These are phyloP conservation scores for Orbilia brochopaga DNA, from an alignment of 2,329 filamentous ascomycete species.

Conservation along the genomic window DNA sequence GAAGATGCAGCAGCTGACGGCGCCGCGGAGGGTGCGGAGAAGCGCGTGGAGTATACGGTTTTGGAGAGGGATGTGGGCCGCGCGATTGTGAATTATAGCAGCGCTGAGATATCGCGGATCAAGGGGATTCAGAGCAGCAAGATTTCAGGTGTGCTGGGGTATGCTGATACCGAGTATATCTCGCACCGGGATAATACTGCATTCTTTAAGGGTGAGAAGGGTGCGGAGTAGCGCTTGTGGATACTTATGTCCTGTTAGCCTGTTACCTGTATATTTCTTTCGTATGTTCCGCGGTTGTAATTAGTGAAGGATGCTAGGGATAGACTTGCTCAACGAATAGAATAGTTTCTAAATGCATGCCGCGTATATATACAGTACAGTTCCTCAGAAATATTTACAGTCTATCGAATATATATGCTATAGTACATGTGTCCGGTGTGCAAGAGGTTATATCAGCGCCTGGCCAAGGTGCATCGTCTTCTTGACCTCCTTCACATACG, in stretches of 20 bases:
- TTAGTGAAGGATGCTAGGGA: too few relatives aligned
- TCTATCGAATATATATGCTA: constrained; percentile 14
- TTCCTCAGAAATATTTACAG: constrained; percentile 21
- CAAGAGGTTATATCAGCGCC: constrained; percentile 31
- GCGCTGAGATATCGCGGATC: constrained; percentile 79
- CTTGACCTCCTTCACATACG: constrained; percentile 79
- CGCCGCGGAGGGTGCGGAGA: constrained; percentile 26
- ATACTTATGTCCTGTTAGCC: too few relatives aligned
- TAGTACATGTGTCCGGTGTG: too few relatives aligned
- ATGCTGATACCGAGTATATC: constrained; percentile 66
- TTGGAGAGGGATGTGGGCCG: constrained; percentile 77
- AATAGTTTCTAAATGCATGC: background rate
- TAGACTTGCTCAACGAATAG: too few relatives aligned
- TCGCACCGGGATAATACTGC: constrained; percentile 54
- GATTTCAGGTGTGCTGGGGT: constrained; percentile 80
- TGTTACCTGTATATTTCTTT: too few relatives aligned
- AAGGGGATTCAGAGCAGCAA: constrained; percentile 82
- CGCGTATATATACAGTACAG: background rate
- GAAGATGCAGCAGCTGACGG: background rate
- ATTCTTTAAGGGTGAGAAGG: constrained; percentile 51
- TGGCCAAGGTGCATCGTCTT: constrained; percentile 51
- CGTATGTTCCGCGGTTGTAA: too few relatives aligned
- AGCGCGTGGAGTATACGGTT: constrained; percentile 62
- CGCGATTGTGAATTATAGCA: constrained; percentile 91
- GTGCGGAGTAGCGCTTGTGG: too few relatives aligned